Conservation (phyloP, 768 basidiomycete species). For the Termitomyces sp. region DNA sequence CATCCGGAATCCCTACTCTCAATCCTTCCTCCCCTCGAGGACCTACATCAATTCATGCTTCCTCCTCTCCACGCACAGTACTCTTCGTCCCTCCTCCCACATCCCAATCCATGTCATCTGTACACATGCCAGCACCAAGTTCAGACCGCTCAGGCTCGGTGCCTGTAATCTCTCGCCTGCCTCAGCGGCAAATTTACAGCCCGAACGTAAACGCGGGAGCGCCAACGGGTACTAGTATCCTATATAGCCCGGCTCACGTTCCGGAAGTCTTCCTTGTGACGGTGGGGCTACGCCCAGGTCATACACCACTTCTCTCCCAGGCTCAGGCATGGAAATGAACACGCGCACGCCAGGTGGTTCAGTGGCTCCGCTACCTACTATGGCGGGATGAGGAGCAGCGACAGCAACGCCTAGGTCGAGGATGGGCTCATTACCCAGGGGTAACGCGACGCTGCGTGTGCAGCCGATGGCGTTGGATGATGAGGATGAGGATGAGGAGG, state of each 20-base stretch:
- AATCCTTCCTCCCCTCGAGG: not conserved
- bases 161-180: not conserved
- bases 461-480: not conserved
- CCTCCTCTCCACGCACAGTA: not conserved
- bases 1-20: not conserved
- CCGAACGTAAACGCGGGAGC: not conserved
- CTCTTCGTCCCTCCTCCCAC: not conserved
- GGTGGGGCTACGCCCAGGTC: not conserved
- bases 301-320: not conserved
- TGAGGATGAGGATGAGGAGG: conserved; percentile 3
- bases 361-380: conserved; percentile 1
- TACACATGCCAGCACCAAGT: not conserved
- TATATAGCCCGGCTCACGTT: not conserved
- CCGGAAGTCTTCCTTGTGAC: not conserved
- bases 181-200: conserved; percentile 6
- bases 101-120: not conserved
- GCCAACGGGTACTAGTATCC: conserved; percentile 3
- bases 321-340: not conserved
- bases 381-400: not conserved
- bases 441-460: conserved; percentile 1
- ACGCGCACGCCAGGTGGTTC: conserved; percentile 2
- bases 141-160: not conserved
- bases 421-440: too few relatives aligned
- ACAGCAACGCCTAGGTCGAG: too few relatives aligned
- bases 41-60: not conserved